Conservation (phyloP, 2,329 filamentous ascomycete genomes). For the Venturia pyrina region DNA sequence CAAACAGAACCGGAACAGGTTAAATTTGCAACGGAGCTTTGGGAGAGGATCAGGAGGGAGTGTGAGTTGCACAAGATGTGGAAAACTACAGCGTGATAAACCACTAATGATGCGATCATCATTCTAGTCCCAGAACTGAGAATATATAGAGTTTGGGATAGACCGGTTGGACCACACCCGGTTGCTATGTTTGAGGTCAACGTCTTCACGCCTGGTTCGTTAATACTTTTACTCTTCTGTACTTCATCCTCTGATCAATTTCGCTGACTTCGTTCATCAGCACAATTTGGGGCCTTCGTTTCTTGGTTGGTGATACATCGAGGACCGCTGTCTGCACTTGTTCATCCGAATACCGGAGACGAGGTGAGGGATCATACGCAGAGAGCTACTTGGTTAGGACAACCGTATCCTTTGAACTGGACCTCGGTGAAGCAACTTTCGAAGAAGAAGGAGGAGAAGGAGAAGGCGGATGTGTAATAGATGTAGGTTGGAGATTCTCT, state of each 20-base stretch:
- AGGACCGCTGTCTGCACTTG: slow-evolving; percentile 65
- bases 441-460: neutral
- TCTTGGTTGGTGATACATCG: slow-evolving; percentile 76
- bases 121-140: slow-evolving; percentile 67
- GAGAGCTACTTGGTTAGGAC: slow-evolving; percentile 65
- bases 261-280: slow-evolving; percentile 21
- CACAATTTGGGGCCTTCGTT: slow-evolving; percentile 81
- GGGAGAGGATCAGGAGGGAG: slow-evolving; percentile 69
- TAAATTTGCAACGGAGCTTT: slow-evolving; percentile 60
- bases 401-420: slow-evolving; percentile 50
- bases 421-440: neutral
- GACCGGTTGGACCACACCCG: slow-evolving; percentile 71
- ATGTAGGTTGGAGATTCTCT: too few species aligned
- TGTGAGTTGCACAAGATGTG: slow-evolving; percentile 39
- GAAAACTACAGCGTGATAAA: neutral
- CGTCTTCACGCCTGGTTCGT: slow-evolving; percentile 56
- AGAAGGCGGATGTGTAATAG: neutral
- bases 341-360: slow-evolving; percentile 75
- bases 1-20: slow-evolving; percentile 50
- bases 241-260: neutral
- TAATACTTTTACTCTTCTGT: neutral
- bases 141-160: slow-evolving; percentile 69
- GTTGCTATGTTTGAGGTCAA: slow-evolving; percentile 91
- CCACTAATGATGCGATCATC: neutral
- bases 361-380: slow-evolving; percentile 54